A percentile compares a stretch with the other conserved stretches of the same genome.
phyloP scores from a whole-genome alignment of 2,329 filamentous ascomycete species.

The Pseudogymnoascus verrucosus region DNA sequence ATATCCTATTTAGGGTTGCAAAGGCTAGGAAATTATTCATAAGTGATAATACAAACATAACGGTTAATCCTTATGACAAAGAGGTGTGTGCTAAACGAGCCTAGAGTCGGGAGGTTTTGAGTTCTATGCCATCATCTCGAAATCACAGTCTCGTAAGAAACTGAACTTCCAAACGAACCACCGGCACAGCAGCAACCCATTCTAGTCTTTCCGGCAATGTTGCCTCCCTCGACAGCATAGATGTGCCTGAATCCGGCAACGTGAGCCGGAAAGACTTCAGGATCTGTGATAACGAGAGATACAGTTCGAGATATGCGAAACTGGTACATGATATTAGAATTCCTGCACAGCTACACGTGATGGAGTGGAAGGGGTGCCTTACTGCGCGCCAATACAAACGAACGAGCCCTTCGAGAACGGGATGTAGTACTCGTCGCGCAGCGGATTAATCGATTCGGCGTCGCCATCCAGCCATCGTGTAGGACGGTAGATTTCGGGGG shows the following conservation, averaged over 20 bases:
- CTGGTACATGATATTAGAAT: not conserved
- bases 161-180: not conserved
- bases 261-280: not conserved
- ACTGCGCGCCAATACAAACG: slow-evolving; percentile 25
- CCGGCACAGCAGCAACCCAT: not conserved
- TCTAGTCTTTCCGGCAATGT: not conserved
- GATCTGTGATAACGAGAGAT: slow-evolving; percentile 4
- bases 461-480: slow-evolving; percentile 22
- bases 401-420: slow-evolving; percentile 26
- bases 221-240: not conserved
- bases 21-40: too few species aligned
- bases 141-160: not conserved
- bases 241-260: not conserved
- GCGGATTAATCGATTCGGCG: slow-evolving; percentile 9
- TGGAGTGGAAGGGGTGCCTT: slow-evolving; percentile 12
- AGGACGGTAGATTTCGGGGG: slow-evolving; percentile 21
- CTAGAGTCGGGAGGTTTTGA: too few species aligned
- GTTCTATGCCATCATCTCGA: not conserved
- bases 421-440: slow-evolving; percentile 25
- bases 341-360: not conserved
- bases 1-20: too few species aligned
- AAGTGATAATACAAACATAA: too few species aligned
- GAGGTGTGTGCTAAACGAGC: too few species aligned
- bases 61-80: too few species aligned
- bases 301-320: slow-evolving; percentile 9